Evolutionary conservation across 1,284 basidiomycete genomes (phyloP).

Genomic region (Ganoderma resinaceum): DNA sequence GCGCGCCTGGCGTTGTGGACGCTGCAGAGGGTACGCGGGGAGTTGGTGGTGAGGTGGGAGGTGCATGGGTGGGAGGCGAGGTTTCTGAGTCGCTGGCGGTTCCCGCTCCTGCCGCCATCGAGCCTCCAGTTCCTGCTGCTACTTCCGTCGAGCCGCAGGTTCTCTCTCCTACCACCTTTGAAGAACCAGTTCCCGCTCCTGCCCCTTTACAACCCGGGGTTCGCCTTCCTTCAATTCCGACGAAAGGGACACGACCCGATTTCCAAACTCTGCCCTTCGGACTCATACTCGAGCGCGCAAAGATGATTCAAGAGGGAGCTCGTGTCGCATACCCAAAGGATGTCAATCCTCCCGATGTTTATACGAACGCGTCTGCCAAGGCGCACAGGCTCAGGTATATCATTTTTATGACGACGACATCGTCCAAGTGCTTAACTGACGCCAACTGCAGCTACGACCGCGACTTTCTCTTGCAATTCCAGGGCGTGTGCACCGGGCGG

Average conservation of each 20-base stretch:
- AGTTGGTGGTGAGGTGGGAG: not conserved
- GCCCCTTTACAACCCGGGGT: not conserved
- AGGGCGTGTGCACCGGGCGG: conserved; percentile 1
- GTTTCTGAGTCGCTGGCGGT: not conserved
- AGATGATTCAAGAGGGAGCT: not conserved
- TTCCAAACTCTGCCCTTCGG: not conserved
- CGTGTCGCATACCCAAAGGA: conserved; percentile 5
- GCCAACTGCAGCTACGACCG: conserved; percentile 8
- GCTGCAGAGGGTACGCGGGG: not conserved
- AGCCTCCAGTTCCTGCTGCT: too few species aligned
- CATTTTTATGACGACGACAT: not conserved
- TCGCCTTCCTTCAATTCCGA: not conserved
- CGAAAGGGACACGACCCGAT: not conserved
- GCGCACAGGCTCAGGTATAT: not conserved
- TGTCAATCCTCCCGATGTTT: not conserved
- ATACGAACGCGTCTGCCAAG: not conserved
- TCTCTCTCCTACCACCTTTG: too few species aligned
- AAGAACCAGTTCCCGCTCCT: too few species aligned
- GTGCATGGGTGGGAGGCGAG: not conserved
- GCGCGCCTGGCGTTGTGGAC: not conserved
- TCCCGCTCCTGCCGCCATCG: not conserved
- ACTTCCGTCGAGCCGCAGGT: not conserved
- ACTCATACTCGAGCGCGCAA: not conserved
- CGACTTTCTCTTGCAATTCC: conserved; percentile 16
- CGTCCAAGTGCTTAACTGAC: not conserved